A percentile compares a stretch with the other conserved stretches of the same genome.
Evolutionary conservation across 148 eudicot genomes (phyloP).

Genomic region (Cornus kousa): DNA sequence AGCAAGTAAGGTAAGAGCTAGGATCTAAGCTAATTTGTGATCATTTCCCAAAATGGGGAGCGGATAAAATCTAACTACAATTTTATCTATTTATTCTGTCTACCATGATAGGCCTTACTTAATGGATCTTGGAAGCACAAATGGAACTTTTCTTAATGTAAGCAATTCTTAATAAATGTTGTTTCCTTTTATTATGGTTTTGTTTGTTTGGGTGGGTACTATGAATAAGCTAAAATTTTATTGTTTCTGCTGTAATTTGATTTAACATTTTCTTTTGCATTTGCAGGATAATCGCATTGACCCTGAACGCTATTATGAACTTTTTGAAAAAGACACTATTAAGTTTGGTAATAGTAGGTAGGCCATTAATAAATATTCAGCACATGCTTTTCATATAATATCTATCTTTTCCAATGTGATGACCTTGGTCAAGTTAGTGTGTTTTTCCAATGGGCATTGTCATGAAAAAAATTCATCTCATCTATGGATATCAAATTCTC

Average conservation of each 20-base stretch:
- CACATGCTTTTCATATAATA: background rate
- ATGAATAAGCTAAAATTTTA: background rate
- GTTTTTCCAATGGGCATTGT: background rate
- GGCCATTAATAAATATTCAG: constrained; percentile 3
- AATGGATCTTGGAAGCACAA: constrained; percentile 99
- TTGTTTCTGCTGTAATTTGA: constrained; percentile 5
- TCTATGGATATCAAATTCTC: too few species aligned
- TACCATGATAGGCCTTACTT: constrained; percentile 66
- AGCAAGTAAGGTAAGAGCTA: constrained; percentile 58
- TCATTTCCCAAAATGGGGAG: background rate
- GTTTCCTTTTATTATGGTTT: background rate
- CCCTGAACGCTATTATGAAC: constrained; percentile 87
- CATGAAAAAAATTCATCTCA: background rate
- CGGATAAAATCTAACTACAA: constrained; percentile 6
- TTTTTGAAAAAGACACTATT: constrained; percentile 77
- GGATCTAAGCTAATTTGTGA: background rate
- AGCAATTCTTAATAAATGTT: constrained; percentile 15
- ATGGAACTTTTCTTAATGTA: constrained; percentile 87
- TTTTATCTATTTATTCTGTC: constrained; percentile 1
- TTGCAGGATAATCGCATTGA: constrained; percentile 81
- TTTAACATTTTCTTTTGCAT: constrained; percentile 15
- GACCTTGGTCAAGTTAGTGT: background rate
- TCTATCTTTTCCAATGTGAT: background rate
- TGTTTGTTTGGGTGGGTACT: background rate
- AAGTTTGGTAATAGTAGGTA: constrained; percentile 97